Evolutionary conservation across 495 filamentous ascomycete species (phyloP), one percentile per base, ranked within the genome.

Genomic region (Neurospora sp.): DNA sequence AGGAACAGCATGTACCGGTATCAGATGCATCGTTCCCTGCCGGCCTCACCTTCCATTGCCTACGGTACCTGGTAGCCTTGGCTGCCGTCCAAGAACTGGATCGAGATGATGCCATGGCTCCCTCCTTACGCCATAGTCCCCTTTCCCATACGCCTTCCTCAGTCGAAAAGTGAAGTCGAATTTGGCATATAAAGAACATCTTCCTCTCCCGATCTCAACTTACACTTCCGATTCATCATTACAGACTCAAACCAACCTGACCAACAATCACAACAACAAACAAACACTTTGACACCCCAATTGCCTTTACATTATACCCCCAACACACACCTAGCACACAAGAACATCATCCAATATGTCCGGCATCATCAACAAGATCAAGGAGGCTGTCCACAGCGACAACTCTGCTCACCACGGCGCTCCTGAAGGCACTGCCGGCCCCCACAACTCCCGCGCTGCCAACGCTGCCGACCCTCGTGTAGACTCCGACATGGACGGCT

Each of bases 351-450:
- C 45, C 83, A 89, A 75, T 77, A 93, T 93, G 90, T 91, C 89
- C 35, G 80, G 83, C 73, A 80, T 93, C 73, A 79, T 92, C 76
- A 86, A 93, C 85, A 94, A 93, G 77, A 85, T 92, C 81, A 93
- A 93, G 83, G 88, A 93, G 42, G 89, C 86, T 77, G 74, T 94
- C 72, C 82, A 86, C 71, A 76, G 81, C 71, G 81, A 87, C 80
- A 78, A 76, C 68, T 77, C 53, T 61, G 53, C 73, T 65, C 69
- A 70, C 10, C 74, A 75, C 61, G 74, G 76, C 27, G 76, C 77
- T 22, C 77, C 83, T 39, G 82, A 84, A 74, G 82, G 84, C 22
- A 80, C 81, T 31, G 79, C 82, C 71, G 86, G 82, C 40, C 73
- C 78, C 8, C 81, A 79, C 76, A 79, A 72, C 78, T 74, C 76